These are phyloP conservation scores for Ilyonectria destructans DNA, from an alignment of 2,329 filamentous ascomycete genomes.

Conservation along the genomic window DNA sequence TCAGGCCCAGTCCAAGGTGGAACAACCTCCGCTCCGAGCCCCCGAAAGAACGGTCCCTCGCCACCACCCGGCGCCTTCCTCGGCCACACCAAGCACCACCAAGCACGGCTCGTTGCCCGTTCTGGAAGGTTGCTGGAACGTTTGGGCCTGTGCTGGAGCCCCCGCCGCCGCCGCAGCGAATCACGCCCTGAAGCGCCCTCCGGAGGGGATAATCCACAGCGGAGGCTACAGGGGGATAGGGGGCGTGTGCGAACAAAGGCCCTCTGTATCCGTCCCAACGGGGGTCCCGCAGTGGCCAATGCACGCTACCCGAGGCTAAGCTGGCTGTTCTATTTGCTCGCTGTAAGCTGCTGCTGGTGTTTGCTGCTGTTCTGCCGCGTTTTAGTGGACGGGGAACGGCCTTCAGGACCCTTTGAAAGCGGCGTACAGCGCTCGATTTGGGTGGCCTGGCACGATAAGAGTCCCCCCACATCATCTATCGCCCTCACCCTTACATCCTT, in stretches of 20 bases:
- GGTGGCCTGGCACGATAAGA: conserved; percentile 4
- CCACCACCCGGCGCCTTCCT: conserved; percentile 41
- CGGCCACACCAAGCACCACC: conserved; percentile 38
- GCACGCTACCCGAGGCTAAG: conserved; percentile 33
- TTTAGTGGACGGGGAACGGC: neutral
- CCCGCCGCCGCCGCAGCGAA: conserved; percentile 13
- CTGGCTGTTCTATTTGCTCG: neutral
- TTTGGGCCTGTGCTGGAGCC: conserved; percentile 33
- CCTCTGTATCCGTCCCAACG: neutral
- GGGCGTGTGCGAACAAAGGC: too few species aligned
- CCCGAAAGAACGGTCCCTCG: neutral
- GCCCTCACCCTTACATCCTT: too few species aligned
- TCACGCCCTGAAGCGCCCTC: conserved; percentile 22
- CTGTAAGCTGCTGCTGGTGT: neutral
- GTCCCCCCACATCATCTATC: neutral
- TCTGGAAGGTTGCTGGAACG: conserved; percentile 51
- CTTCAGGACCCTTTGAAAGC: conserved; percentile 14
- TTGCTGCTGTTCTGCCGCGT: too few species aligned
- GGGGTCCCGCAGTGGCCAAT: conserved; percentile 19
- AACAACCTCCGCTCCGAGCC: neutral
- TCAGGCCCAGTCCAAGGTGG: neutral
- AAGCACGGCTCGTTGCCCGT: conserved; percentile 35
- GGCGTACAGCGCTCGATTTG: conserved; percentile 7
- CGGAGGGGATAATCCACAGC: neutral
- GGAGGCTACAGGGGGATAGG: neutral